phyloP scores from a whole-genome alignment of 2,329 filamentous ascomycete genomes.

The Gliomastix tumulicola region DNA sequence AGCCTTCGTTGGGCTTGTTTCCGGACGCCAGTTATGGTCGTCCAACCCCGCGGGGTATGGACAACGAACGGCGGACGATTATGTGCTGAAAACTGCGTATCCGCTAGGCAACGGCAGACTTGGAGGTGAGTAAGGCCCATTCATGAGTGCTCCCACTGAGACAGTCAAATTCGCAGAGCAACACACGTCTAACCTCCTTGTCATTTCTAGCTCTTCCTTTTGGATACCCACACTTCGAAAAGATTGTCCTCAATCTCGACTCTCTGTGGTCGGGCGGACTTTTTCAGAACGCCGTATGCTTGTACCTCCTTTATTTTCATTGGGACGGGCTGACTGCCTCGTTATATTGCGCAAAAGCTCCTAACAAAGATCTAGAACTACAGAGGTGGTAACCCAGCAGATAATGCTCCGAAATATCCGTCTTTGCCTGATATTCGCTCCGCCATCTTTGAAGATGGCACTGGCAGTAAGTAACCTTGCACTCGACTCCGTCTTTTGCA shows the following conservation, averaged over 20 bases:
- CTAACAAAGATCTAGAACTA: no score
- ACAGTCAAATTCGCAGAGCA: no score
- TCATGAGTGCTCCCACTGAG: no score
- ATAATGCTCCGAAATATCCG: constrained; percentile 1
- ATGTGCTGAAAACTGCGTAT: constrained; percentile 9
- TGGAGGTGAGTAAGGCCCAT: constrained; percentile 8
- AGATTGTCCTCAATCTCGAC: constrained; percentile 7
- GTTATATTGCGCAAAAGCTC: no score
- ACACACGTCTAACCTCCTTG: no score
- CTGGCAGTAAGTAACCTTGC: constrained; percentile 4
- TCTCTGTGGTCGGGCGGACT: constrained; percentile 11
- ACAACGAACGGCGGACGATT: constrained; percentile 1
- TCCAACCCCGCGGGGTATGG: constrained; percentile 5
- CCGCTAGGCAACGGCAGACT: constrained; percentile 10
- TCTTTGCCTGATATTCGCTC: constrained; percentile 8
- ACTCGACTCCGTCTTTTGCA: not conserved
- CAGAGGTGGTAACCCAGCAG: constrained; percentile 8
- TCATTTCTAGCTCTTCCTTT: constrained; percentile 10
- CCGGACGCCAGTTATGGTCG: constrained; percentile 7
- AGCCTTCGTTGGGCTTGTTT: no score
- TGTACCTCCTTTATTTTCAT: no score
- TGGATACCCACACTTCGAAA: constrained; percentile 7
- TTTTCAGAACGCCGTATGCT: constrained; percentile 8
- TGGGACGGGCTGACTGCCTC: no score
- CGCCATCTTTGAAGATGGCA: constrained; percentile 9